Evolutionary conservation across 495 filamentous ascomycete species (phyloP), one percentile per base, ranked within the genome.

Genomic region (Hypoxylon trugodes): DNA sequence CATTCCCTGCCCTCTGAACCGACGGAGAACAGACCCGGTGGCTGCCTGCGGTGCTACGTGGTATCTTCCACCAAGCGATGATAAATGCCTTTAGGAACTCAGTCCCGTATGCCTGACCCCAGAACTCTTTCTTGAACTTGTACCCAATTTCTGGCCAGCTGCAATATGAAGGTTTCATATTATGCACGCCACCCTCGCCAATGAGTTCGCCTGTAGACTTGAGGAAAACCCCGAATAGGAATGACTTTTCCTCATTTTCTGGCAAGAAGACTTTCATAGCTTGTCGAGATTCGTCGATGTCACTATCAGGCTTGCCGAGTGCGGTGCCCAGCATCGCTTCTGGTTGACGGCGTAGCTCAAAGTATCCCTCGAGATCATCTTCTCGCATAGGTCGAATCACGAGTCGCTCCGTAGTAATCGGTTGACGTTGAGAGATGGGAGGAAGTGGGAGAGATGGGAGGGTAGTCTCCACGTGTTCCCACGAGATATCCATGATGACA

Each of bases 101-200:
- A 0, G 77, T 79, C 13, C 66, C 81, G 18, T 76, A 62, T 25
- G 81, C 81, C 51, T 63, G 71, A 0, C 80, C 80, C 80, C 81
- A 84, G 25, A 25, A 35, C 55, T 81, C 77, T 33, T 54, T 69
- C 26, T 60, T 66, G 21, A 84, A 56, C 67, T 82, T 79, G 55
- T 82, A 84, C 12, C 81, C 81, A 9, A 81, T 46, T 65, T 80
- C 80, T 1, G 80, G 81, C 78, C 78, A 81, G 7, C 77, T 76
- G 24, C 47, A 68, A 18, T 30, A 26, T 6, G 36, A 49, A 15
- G 59, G 61, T 2, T 32, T 15, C 6, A 74, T 53, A 6, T 47
- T 59, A 38, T 76, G 72, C 10, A 57, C 58, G 6, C 77, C 76
- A 15, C 77, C 77, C n/a, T 71, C 56, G 2, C 78, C 78, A 36